A percentile compares a stretch with the other conserved stretches of the same genome.
phyloP scores from a whole-genome alignment of 2,329 filamentous ascomycete genomes.

The Fusarium begoniae region DNA sequence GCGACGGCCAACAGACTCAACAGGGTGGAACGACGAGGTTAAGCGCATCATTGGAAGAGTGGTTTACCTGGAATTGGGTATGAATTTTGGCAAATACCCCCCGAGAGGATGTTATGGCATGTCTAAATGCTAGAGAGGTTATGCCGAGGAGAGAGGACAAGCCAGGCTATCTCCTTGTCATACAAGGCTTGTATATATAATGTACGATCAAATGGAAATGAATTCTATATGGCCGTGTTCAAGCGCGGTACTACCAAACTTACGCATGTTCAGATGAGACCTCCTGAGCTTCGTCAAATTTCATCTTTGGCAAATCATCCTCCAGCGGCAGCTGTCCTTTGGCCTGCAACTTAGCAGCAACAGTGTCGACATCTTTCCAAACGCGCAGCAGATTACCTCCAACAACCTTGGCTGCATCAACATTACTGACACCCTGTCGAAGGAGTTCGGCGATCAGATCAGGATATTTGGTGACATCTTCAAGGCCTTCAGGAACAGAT shows the following conservation, averaged over 20 bases:
- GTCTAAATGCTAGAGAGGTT: neutral
- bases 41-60: neutral
- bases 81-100: neutral
- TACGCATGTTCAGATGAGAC: conserved; percentile 1
- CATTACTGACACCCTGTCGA: conserved; percentile 75
- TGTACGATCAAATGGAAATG: conserved; percentile 41
- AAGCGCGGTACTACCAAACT: neutral
- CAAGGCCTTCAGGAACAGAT: conserved; percentile 74
- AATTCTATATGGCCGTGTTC: conserved; percentile 11
- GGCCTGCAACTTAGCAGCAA: conserved; percentile 72
- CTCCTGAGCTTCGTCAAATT: conserved; percentile 14
- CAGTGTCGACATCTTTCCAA: conserved; percentile 80
- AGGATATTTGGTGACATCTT: conserved; percentile 87
- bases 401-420: conserved; percentile 77
- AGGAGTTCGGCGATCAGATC: conserved; percentile 80
- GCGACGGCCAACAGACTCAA: conserved; percentile 70
- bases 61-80: neutral
- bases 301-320: conserved; percentile 53
- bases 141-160: conserved; percentile 4
- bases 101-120: neutral
- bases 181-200: conserved; percentile 46
- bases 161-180: conserved; percentile 30
- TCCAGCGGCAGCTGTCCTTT: conserved; percentile 63
- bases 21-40: conserved; percentile 55
- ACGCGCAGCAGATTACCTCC: conserved; percentile 86